phyloP scores from a whole-genome alignment of 345 rosid species.

The Salix udensis region DNA sequence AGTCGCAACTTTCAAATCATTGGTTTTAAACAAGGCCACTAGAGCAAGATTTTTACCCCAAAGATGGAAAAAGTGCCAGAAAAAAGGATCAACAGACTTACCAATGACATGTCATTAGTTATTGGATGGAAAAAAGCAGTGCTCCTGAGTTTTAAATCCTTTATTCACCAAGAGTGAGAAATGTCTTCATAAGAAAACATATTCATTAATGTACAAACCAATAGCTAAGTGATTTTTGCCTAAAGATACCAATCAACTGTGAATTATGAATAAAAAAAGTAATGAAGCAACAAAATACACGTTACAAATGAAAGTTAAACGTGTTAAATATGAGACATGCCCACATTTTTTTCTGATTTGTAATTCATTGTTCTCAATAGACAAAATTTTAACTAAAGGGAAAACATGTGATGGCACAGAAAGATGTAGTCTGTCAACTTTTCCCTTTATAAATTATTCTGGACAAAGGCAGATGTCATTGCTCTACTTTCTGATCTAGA shows the following conservation, averaged over 20 bases:
- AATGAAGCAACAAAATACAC: neutral
- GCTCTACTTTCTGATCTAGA: too few species aligned
- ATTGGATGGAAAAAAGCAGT: conserved; percentile 89
- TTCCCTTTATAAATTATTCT: neutral
- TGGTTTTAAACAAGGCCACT: neutral
- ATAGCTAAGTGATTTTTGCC: too few species aligned
- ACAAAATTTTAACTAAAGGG: neutral
- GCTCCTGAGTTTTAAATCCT: conserved; percentile 54
- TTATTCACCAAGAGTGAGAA: conserved; percentile 76
- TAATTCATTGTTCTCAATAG: too few species aligned
- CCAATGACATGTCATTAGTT: conserved; percentile 75
- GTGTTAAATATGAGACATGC: neutral
- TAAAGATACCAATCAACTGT: neutral
- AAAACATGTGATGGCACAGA: neutral
- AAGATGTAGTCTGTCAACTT: neutral
- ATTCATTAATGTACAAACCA: neutral
- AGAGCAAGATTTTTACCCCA: too few species aligned
- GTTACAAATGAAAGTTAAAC: neutral
- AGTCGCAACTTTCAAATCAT: too few species aligned
- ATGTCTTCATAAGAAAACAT: conserved; percentile 40
- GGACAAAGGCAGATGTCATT: too few species aligned
- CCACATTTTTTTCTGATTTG: neutral
- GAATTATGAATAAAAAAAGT: neutral
- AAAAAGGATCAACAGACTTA: conserved; percentile 31
- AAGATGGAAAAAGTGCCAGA: neutral